These are phyloP conservation scores for Blastocystis sp. DNA, from an alignment of 352 stramenopile species.

Conservation along the genomic window DNA sequence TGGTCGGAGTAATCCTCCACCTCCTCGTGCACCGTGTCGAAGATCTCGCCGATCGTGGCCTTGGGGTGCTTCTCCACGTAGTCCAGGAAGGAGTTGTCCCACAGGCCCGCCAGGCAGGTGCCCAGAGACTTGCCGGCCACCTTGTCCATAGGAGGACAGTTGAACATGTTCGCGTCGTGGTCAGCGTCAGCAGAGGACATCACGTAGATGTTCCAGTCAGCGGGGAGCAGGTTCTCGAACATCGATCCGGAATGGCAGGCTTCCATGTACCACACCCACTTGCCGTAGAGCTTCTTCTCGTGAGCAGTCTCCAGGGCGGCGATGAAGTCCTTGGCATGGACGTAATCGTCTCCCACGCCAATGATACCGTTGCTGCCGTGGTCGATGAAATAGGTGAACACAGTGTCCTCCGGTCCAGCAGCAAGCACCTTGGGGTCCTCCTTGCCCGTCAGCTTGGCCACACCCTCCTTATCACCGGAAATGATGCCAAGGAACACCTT, in stretches of 20 bases:
- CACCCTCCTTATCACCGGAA: conserved; percentile 33
- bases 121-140: conserved; percentile 15
- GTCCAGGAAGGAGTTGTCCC: no score
- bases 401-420: no score
- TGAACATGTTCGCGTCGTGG: conserved; percentile 51
- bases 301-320: conserved; percentile 18
- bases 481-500: conserved; percentile 41
- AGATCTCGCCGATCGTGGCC: no score
- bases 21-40: no score
- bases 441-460: conserved; percentile 1
- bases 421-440: no score
- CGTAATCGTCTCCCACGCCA: conserved; percentile 6
- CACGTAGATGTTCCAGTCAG: not conserved
- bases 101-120: not conserved
- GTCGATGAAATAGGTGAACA: no score
- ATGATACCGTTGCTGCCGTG: conserved; percentile 51
- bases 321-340: conserved; percentile 14
- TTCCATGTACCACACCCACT: no score
- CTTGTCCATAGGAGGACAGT: conserved; percentile 52
- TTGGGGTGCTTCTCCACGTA: no score
- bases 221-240: conserved; percentile 18
- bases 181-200: not conserved
- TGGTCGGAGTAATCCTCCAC: no score
- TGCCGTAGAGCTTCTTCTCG: not conserved
- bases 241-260: conserved; percentile 16